Base-by-base conservation (phyloP, 2,329 filamentous ascomycete genomes). In the Phialophora expanda region DNA sequence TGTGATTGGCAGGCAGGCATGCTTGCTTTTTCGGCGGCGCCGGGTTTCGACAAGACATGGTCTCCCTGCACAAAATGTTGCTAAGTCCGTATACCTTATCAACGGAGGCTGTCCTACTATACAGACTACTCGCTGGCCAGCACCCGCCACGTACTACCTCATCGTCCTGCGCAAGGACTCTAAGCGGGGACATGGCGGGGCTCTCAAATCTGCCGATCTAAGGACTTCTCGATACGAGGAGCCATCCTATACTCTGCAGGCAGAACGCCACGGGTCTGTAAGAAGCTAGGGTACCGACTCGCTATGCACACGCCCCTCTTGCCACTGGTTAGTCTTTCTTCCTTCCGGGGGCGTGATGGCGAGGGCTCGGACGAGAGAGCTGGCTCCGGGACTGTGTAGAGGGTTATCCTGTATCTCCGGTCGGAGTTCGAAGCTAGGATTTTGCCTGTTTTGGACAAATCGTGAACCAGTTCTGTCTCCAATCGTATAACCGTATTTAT, bases 361-460 rank as follows among this genome's bases (percentile, higher is more conserved):
- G 6, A 30, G 38, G 14, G 38, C 17, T 44, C 38, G 38, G 38
- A 20, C 38, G 17, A 20, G 7, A 44, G 38, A 44, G 17, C 7
- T 44, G n/a, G 38, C 17, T 44, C 6, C 38, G 8, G 38, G 1
- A n/a, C 5, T 7, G 7, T 44, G 7, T n/a, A 7, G 38, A 44
- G 17, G 17, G 38, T 2, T 32, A 32, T 9, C 11, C 17, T 20
- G 14, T 51, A 51, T 24, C 20, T 51, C 48, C 48, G 48, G 14
- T 26, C 48, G 48, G 48, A 26, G 3, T 28, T 51, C 20, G 22
- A 26, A 26, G 22, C 14, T 22, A 26, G 20, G 22, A 4, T 26
- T 20, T 51, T 51, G 22, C 48, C 48, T 51, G 48, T 51, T 51
- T 51, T 51, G 14, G 48, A 51, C 48, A 51, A 17, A 8, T 51